Base-by-base conservation (phyloP, 441 rosid species). In the Aleurites moluccanus region DNA sequence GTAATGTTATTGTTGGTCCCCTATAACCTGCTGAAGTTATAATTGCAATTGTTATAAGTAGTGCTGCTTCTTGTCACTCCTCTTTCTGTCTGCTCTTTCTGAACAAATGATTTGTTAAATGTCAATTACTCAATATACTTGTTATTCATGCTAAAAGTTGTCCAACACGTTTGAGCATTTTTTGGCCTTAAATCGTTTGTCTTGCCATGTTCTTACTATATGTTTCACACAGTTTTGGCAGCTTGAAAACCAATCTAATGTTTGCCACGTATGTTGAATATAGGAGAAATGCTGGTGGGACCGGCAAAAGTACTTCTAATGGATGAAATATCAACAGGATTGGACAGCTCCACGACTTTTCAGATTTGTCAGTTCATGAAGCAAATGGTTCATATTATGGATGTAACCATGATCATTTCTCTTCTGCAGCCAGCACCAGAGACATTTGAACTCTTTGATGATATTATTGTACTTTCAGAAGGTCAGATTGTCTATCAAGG, bases 381-480 rank as follows among this genome's bases (percentile, higher is more conserved):
- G 79, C 98, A 94, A 75, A 75, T 92, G 92, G 98, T 91, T 70
- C 97, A 94, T 77, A 86, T 90, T 55, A 83, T 89, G 76, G 97
- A 94, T 79, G 86, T 87, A 63, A 94, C 98, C 0, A 90, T 88
- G 95, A 72, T 86, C 14, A 85, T 90, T 52, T 86, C 97, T 45
- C 98, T 94, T 79, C 84, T 94, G 15, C 97, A 94, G 76, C 98
- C 98, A 53, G 92, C 98, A 72, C 99, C 97, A 2, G 99, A 95
- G 86, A 89, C 97, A 2, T 95, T 85, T 63, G 90, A 90, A 70
- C 86, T 95, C 3, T 95, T 95, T 67, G 98, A 92, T 69, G 98
- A 95, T 44, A 77, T 95, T 56, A 86, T 95, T n/a, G 78, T 95
- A 38, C 78, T 95, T 69, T 88, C 98, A 0, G 97, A 94, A 67